Conservation (phyloP, 805 yeast genomes). For the Wickerhamiella hasegawae region DNA sequence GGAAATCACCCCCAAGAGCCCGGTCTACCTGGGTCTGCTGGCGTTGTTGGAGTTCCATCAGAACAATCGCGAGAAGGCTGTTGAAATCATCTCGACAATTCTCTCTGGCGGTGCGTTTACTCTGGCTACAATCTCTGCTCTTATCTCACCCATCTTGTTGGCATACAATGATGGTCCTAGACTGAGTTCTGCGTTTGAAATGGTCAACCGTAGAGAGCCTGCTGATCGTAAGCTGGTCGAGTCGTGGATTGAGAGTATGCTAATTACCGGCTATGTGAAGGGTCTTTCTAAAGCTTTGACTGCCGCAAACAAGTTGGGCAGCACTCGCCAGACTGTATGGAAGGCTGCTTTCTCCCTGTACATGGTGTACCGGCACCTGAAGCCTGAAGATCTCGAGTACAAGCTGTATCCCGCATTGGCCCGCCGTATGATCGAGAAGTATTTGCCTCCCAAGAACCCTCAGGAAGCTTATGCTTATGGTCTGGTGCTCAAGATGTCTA, state of each 20-base stretch:
- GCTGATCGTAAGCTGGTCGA: slow-evolving; percentile 11
- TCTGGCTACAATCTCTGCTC: slow-evolving; percentile 11
- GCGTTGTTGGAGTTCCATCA: background rate
- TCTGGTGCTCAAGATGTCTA: slow-evolving; percentile 28
- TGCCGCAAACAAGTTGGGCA: slow-evolving; percentile 12
- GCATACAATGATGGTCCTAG: slow-evolving; percentile 18
- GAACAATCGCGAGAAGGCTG: background rate
- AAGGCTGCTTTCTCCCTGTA: slow-evolving; percentile 31
- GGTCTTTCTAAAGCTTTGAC: slow-evolving; percentile 15
- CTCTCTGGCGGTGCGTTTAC: background rate
- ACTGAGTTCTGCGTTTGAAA: slow-evolving; percentile 15
- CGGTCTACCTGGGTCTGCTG: background rate
- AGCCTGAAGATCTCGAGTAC: slow-evolving; percentile 29
- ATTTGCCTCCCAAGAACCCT: slow-evolving; percentile 35
- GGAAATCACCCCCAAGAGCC: background rate
- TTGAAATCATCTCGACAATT: background rate
- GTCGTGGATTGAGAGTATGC: slow-evolving; percentile 11
- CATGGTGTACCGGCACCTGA: slow-evolving; percentile 21
- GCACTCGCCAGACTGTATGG: slow-evolving; percentile 11
- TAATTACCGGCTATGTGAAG: slow-evolving; percentile 9
- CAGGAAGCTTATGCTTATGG: slow-evolving; percentile 55
- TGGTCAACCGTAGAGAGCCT: slow-evolving; percentile 11
- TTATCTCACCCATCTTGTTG: slow-evolving; percentile 17
- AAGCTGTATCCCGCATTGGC: slow-evolving; percentile 47
- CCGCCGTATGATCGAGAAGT: slow-evolving; percentile 34